phyloP scores from a whole-genome alignment of 2,329 filamentous ascomycete species.

The Xylariales sp. region DNA sequence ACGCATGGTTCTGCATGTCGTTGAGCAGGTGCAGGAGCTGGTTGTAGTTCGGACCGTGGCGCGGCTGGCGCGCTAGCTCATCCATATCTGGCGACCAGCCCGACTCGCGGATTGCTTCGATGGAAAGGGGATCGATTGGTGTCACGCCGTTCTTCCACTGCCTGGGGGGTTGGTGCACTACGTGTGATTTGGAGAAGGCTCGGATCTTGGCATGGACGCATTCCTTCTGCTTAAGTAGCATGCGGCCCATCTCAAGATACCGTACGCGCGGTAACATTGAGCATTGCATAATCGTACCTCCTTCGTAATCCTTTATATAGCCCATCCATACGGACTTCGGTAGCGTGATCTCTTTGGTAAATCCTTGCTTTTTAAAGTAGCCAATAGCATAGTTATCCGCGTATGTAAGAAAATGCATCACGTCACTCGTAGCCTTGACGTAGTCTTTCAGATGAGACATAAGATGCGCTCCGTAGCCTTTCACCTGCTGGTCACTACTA shows the following conservation, averaged over 20 bases:
- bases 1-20: constrained; percentile 92
- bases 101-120: constrained; percentile 88
- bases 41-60: constrained; percentile 96
- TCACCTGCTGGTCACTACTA: constrained; percentile 97
- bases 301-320: constrained; percentile 99
- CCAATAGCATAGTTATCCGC: constrained; percentile 99
- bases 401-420: constrained; percentile 99
- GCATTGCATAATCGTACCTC: constrained; percentile 99
- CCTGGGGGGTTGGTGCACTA: constrained; percentile 84
- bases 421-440: constrained; percentile 93
- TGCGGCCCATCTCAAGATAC: constrained; percentile 90
- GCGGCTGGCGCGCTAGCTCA: constrained; percentile 91
- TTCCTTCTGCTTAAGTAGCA: constrained; percentile 98
- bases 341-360: constrained; percentile 97
- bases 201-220: constrained; percentile 94
- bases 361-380: constrained; percentile 99
- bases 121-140: constrained; percentile 85
- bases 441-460: constrained; percentile 99
- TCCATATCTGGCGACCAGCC: constrained; percentile 99
- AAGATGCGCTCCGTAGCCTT: constrained; percentile 95
- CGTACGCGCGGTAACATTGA: constrained; percentile 95
- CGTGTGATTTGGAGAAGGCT: constrained; percentile 87
- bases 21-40: constrained; percentile 92
- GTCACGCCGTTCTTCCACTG: constrained; percentile 82
- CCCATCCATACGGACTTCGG: constrained; percentile 96